These are phyloP conservation scores for Globisporangium irregulare DNA, from an alignment of 352 stramenopile species.

Conservation along the genomic window DNA sequence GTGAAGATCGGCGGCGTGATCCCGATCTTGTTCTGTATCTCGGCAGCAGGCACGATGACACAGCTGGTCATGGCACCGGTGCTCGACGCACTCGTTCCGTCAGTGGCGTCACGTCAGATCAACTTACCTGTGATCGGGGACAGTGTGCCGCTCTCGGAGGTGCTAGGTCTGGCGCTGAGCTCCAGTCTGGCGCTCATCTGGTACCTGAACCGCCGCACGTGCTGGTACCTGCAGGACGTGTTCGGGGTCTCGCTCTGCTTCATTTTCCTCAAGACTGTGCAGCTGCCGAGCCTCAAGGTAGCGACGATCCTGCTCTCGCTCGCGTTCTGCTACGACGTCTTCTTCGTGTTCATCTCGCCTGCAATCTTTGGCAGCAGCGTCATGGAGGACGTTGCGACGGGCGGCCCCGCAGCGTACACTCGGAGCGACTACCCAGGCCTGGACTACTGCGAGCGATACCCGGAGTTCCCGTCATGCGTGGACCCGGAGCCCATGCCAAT, in stretches of 20 bases:
- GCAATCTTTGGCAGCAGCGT: slow-evolving; percentile 85
- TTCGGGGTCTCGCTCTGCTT: slow-evolving; percentile 93
- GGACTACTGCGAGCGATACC: slow-evolving; percentile 78
- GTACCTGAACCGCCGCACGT: slow-evolving; percentile 59
- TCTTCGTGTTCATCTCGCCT: slow-evolving; percentile 95
- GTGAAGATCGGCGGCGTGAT: slow-evolving; percentile 56
- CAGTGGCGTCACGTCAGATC: slow-evolving; percentile 33
- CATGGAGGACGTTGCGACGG: slow-evolving; percentile 94
- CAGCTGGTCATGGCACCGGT: slow-evolving; percentile 50
- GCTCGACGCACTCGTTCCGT: slow-evolving; percentile 33
- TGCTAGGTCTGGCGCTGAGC: slow-evolving; percentile 42
- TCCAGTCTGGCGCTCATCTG: slow-evolving; percentile 43
- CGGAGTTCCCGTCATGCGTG: slow-evolving; percentile 48
- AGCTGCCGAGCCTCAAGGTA: slow-evolving; percentile 90
- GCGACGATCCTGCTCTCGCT: slow-evolving; percentile 87
- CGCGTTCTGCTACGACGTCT: slow-evolving; percentile 95
- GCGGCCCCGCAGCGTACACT: slow-evolving; percentile 67
- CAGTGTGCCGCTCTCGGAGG: slow-evolving; percentile 40
- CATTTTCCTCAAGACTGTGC: slow-evolving; percentile 88
- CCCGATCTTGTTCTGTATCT: slow-evolving; percentile 69
- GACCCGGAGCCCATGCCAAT: slow-evolving; percentile 92
- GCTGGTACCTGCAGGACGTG: slow-evolving; percentile 90
- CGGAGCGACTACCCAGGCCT: slow-evolving; percentile 63
- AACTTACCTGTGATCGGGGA: slow-evolving; percentile 35
- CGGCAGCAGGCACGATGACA: slow-evolving; percentile 41